Evolutionary conservation across 78 protist genomes (phyloP), one percentile per base, ranked within the genome.

Genomic region (Bodo saltans): DNA sequence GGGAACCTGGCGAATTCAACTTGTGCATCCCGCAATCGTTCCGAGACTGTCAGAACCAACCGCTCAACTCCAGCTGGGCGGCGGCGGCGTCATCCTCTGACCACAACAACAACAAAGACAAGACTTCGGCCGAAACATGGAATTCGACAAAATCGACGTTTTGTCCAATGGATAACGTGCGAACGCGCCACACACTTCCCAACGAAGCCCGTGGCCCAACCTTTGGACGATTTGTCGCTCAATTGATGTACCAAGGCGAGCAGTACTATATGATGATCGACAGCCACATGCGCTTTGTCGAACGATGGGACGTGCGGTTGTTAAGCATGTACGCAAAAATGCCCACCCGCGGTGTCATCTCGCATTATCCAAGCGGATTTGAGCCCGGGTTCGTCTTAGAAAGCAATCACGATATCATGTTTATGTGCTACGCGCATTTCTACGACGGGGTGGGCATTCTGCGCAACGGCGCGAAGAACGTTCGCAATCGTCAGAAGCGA

Each of bases 311-410:
- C 73, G 1, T 1, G 17, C 47, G 4, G 32, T n/a, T 81, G 1
- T 1, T 81, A n/a, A n/a, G n/a, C n/a, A n/a, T n/a, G n/a, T n/a
- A n/a, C n/a, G n/a, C 42, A 72, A 81, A 27, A 81, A n/a, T 26
- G 28, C 11, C 39, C 37, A 60, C 33, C 12, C 26, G 68, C 39
- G 17, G 72, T 72, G 81, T 76, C 11, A 71, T 81, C 42, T 81
- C 85, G 25, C 85, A 81, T 12, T 81, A 81, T 35, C 85, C 85
- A 27, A 29, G 8, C 28, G 85, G 41, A 35, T 60, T 81, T 23
- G 67, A 81, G 73, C n/a, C 60, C 60, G n/a, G n/a, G 60, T 23
- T 23, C n/a, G 60, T 23, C n/a, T 47, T 23, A 8, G 60, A 47
- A 17, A 47, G n/a, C 60, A 8, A 8, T 23, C 60, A 17, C n/a